Conservation (phyloP, 78 protist species). For the Cavenderia fasciculata region DNA sequence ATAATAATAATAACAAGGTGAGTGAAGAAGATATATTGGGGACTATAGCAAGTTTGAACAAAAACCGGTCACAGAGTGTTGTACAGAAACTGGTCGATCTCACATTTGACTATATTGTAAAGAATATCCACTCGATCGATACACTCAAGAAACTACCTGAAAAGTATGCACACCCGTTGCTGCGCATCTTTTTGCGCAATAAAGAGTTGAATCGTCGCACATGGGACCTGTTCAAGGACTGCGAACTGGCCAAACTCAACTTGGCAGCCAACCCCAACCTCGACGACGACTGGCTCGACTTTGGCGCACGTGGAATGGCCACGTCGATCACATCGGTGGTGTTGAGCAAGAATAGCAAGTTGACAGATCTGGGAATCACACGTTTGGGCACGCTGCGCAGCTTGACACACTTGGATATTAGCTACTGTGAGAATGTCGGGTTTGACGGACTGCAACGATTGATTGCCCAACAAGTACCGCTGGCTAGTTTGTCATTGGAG, state of each 20-base stretch:
- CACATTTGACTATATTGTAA: slow-evolving; percentile 45
- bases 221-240: slow-evolving; percentile 29
- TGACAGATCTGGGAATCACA: slow-evolving; percentile 52
- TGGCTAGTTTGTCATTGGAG: slow-evolving; percentile 24
- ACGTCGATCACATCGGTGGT: slow-evolving; percentile 12
- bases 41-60: too few species aligned
- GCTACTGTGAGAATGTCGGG: slow-evolving; percentile 18
- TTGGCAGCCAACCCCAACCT: slow-evolving; percentile 27
- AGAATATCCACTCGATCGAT: slow-evolving; percentile 21
- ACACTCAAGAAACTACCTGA: slow-evolving; percentile 55
- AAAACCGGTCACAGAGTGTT: too few species aligned
- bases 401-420: slow-evolving; percentile 16
- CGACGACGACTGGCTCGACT: slow-evolving; percentile 53
- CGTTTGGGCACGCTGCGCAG: not conserved
- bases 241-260: slow-evolving; percentile 29
- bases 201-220: slow-evolving; percentile 32
- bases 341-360: not conserved
- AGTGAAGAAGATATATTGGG: too few species aligned
- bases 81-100: slow-evolving; percentile 43
- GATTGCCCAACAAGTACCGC: slow-evolving; percentile 18
- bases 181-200: slow-evolving; percentile 27
- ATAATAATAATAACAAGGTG: not conserved
- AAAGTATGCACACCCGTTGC: slow-evolving; percentile 30
- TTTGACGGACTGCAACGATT: slow-evolving; percentile 12
- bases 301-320: slow-evolving; percentile 41